Conservation (phyloP, 176 grass and related monocot species). For the Aegilops tauschii region DNA sequence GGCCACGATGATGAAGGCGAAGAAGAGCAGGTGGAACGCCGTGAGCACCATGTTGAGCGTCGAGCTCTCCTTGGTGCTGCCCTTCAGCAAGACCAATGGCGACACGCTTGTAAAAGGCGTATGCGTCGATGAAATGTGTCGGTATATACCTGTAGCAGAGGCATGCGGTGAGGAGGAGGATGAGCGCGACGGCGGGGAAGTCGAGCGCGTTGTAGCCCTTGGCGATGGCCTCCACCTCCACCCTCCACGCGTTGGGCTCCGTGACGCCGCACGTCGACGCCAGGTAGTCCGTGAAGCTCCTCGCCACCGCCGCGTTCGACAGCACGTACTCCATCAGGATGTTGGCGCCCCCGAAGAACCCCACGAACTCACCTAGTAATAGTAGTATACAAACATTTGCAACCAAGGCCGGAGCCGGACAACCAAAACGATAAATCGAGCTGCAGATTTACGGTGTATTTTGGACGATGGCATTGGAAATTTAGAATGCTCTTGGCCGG, state of each 20-base stretch:
- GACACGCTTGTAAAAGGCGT: too few species aligned
- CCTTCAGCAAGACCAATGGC: too few species aligned
- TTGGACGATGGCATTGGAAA: neutral
- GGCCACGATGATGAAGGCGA: constrained; percentile 71
- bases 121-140: neutral
- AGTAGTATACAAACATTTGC: neutral
- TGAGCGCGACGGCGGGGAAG: constrained; percentile 65
- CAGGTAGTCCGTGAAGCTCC: constrained; percentile 95
- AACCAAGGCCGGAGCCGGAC: neutral
- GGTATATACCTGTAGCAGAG: constrained; percentile 76
- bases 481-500: neutral
- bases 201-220: constrained; percentile 82
- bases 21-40: constrained; percentile 77
- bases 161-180: constrained; percentile 67
- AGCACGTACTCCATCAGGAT: constrained; percentile 97
- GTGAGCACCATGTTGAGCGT: constrained; percentile 88
- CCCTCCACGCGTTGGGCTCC: constrained; percentile 61
- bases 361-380: constrained; percentile 77
- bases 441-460: neutral
- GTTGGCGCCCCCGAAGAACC: constrained; percentile 92
- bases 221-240: constrained; percentile 60
- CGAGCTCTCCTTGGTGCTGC: constrained; percentile 94
- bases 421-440: neutral
- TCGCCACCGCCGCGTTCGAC: constrained; percentile 93
- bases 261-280: constrained; percentile 76